These are phyloP conservation scores for Colletotrichum chrysophilum DNA, from an alignment of 2,329 filamentous ascomycete genomes.

Conservation along the genomic window DNA sequence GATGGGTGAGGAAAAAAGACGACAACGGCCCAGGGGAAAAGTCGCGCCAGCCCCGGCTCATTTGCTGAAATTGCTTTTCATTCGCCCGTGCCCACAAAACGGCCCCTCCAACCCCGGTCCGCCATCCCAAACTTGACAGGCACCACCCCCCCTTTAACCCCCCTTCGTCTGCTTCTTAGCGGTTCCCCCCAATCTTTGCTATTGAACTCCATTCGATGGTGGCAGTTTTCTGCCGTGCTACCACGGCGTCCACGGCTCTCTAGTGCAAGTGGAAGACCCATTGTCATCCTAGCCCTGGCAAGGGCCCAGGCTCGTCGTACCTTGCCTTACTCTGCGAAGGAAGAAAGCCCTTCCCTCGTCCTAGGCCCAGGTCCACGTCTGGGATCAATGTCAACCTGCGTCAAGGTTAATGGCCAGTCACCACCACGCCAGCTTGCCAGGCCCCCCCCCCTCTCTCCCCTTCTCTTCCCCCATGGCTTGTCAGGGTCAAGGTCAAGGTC, in stretches of 20 bases:
- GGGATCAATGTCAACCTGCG: neutral
- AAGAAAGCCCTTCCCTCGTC: neutral
- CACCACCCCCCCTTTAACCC: conserved; percentile 10
- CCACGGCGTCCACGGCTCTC: neutral
- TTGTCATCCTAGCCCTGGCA: neutral
- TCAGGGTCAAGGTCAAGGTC: conserved; percentile 1
- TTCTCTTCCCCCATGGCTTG: neutral
- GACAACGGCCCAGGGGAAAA: neutral
- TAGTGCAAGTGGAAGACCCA: neutral
- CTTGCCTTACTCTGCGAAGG: neutral
- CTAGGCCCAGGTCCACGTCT: neutral
- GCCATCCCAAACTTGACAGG: conserved; percentile 17
- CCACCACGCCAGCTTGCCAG: neutral
- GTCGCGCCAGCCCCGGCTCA: conserved; percentile 20
- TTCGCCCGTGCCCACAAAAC: conserved; percentile 20
- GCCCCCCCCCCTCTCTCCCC: neutral
- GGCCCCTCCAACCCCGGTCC: neutral
- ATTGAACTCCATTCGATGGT: conserved; percentile 12
- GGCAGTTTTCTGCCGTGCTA: neutral
- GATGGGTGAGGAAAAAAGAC: neutral
- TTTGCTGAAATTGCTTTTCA: conserved; percentile 26
- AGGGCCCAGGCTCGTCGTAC: conserved; percentile 2
- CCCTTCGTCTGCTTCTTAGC: neutral
- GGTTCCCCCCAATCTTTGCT: conserved; percentile 3
- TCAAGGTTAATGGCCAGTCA: neutral